phyloP scores from a whole-genome alignment of 208 protist species.

The Zelonia costaricensis region DNA sequence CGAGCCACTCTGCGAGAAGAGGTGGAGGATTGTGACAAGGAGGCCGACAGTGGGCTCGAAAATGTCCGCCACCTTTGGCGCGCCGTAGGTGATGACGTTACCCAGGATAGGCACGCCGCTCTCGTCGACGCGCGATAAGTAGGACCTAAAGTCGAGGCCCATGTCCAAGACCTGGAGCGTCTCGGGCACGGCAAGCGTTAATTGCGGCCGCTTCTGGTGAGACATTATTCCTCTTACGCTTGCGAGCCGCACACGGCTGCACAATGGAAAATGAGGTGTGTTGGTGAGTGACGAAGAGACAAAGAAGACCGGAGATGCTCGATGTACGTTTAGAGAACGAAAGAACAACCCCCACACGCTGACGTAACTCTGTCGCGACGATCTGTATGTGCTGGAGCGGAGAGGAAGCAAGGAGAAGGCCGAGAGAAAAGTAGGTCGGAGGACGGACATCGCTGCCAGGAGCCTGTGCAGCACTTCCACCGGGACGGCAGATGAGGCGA shows the following conservation, averaged over 20 bases:
- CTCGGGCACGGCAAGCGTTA: slow-evolving; percentile 50
- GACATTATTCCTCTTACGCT: slow-evolving; percentile 36
- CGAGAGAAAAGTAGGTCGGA: too few species aligned
- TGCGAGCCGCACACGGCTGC: not conserved
- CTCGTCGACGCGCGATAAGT: slow-evolving; percentile 74
- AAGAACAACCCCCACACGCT: too few species aligned
- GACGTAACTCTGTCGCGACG: too few species aligned
- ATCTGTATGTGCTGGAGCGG: too few species aligned
- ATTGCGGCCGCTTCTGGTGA: slow-evolving; percentile 50
- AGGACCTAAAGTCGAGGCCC: slow-evolving; percentile 87
- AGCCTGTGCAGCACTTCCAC: too few species aligned
- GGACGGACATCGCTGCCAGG: too few species aligned
- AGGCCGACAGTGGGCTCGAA: slow-evolving; percentile 87
- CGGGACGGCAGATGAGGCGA: too few species aligned
- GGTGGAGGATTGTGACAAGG: slow-evolving; percentile 79
- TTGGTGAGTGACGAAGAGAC: too few species aligned
- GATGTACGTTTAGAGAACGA: too few species aligned
- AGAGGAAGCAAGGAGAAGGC: too few species aligned
- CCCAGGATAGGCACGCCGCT: slow-evolving; percentile 70
- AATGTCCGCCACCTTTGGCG: slow-evolving; percentile 69
- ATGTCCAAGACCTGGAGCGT: slow-evolving; percentile 85
- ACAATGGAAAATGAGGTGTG: too few species aligned
- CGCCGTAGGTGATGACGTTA: slow-evolving; percentile 79
- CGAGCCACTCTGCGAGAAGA: slow-evolving; percentile 55
- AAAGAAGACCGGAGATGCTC: too few species aligned